Percentiles rank a stretch among this genome's conserved stretches.
These are phyloP conservation scores for Hericium coralloides DNA, from an alignment of 768 basidiomycete genomes.

Conservation along the genomic window DNA sequence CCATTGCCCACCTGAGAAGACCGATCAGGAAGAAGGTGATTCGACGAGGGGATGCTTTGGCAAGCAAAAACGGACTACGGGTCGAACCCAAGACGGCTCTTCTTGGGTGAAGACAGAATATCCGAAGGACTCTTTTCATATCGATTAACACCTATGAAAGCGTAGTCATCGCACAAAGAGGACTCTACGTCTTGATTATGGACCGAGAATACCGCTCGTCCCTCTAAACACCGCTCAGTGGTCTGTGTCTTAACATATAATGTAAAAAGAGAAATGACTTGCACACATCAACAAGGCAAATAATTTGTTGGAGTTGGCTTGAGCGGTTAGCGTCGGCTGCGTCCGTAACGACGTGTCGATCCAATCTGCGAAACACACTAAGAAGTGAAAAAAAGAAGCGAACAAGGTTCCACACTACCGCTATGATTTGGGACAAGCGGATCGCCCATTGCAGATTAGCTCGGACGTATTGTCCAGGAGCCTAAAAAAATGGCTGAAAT, in stretches of 20 bases:
- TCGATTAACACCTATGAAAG: not conserved
- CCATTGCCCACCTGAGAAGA: slow-evolving; percentile 53
- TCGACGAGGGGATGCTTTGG: not conserved
- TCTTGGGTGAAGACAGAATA: slow-evolving; percentile 52
- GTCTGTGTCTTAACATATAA: not conserved
- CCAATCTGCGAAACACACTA: not conserved
- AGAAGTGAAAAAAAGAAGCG: not conserved
- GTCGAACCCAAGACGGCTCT: slow-evolving; percentile 65
- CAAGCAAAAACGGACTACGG: slow-evolving; percentile 28
- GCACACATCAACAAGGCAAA: slow-evolving; percentile 73
- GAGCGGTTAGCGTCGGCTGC: slow-evolving; percentile 58
- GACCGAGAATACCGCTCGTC: slow-evolving; percentile 62
- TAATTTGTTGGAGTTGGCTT: slow-evolving; percentile 42
- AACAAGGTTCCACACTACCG: slow-evolving; percentile 30
- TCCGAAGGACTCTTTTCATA: slow-evolving; percentile 48
- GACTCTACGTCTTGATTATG: slow-evolving; percentile 62
- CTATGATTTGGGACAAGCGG: slow-evolving; percentile 42
- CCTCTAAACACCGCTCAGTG: slow-evolving; percentile 36
- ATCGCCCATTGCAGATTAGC: slow-evolving; percentile 75
- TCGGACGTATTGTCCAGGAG: slow-evolving; percentile 45
- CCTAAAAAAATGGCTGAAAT: slow-evolving; percentile 54
- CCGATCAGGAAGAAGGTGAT: not conserved
- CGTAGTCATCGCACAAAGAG: not conserved
- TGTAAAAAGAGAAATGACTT: slow-evolving; percentile 20
- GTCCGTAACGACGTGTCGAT: slow-evolving; percentile 32